phyloP scores from a whole-genome alignment of 2,329 filamentous ascomycete genomes.

The Laburnicola sp. region DNA sequence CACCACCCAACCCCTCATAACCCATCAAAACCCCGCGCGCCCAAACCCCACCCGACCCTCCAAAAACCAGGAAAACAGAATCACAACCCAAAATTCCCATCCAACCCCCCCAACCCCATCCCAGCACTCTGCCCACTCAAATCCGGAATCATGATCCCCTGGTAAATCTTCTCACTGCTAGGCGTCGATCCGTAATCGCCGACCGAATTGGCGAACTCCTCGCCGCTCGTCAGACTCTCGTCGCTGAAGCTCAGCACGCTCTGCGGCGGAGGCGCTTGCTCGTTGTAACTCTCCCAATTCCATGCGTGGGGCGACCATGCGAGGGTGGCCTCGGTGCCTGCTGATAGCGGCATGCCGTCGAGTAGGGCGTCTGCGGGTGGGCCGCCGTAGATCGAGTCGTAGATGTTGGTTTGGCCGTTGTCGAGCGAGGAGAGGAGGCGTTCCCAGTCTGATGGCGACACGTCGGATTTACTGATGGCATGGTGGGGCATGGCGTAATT shows the following conservation, averaged over 20 bases:
- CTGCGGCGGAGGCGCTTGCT: constrained; percentile 46
- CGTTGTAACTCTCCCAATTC: constrained; percentile 34
- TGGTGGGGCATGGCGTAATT: constrained; percentile 28
- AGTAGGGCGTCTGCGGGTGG: constrained; percentile 50
- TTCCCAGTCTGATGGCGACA: constrained; percentile 77
- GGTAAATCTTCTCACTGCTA: constrained; percentile 38
- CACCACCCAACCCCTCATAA: constrained; percentile 4
- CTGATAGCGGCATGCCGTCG: constrained; percentile 36
- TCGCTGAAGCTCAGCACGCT: constrained; percentile 64
- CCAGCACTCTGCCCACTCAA: constrained; percentile 27
- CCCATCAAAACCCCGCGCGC: too few species aligned
- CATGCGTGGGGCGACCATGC: constrained; percentile 45
- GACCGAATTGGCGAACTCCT: constrained; percentile 44
- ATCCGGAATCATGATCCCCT: constrained; percentile 43
- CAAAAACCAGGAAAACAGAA: not conserved
- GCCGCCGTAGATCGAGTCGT: constrained; percentile 78
- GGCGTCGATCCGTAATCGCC: constrained; percentile 34
- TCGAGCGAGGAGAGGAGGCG: constrained; percentile 78
- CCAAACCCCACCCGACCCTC: not conserved
- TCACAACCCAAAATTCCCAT: constrained; percentile 48
- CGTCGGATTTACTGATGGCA: constrained; percentile 49
- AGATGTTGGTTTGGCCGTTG: constrained; percentile 79
- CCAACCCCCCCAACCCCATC: constrained; percentile 40
- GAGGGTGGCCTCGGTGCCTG: constrained; percentile 33
- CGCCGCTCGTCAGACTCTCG: constrained; percentile 61